A percentile compares a stretch with the other conserved stretches of the same genome.
phyloP scores from a whole-genome alignment of 768 basidiomycete genomes.

The Phylloporus arenicola region DNA sequence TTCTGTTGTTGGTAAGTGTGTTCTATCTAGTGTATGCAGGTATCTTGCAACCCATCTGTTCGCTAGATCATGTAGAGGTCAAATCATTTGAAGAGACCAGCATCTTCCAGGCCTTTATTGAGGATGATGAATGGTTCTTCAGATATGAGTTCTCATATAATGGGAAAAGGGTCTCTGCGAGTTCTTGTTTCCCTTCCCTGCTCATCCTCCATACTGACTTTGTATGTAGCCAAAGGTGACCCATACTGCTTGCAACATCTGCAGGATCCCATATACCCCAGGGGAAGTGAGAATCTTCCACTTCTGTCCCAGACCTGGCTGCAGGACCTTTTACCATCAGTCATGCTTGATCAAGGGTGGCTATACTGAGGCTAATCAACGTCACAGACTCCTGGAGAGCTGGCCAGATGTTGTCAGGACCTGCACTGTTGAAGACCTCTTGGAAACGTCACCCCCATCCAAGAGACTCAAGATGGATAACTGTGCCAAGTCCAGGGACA shows the following conservation, averaged over 20 bases:
- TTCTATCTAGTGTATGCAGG: not conserved
- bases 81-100: slow-evolving; percentile 35
- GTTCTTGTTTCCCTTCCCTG: slow-evolving; percentile 7
- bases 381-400: slow-evolving; percentile 31
- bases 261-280: slow-evolving; percentile 44
- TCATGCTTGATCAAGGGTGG: slow-evolving; percentile 36
- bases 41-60: not conserved
- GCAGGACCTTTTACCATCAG: slow-evolving; percentile 45
- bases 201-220: not conserved
- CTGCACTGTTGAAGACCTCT: not conserved
- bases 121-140: slow-evolving; percentile 39
- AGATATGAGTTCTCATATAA: slow-evolving; percentile 41
- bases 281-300: slow-evolving; percentile 41
- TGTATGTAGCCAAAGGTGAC: slow-evolving; percentile 39
- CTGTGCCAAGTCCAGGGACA: not conserved
- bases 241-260: slow-evolving; percentile 36
- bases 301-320: slow-evolving; percentile 51
- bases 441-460: not conserved
- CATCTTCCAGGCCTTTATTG: slow-evolving; percentile 37
- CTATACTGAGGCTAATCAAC: slow-evolving; percentile 19
- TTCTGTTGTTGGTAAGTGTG: slow-evolving; percentile 41
- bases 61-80: slow-evolving; percentile 33
- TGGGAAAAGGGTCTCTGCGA: slow-evolving; percentile 33
- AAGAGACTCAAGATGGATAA: slow-evolving; percentile 13
- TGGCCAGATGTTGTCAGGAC: slow-evolving; percentile 33